Evolutionary conservation across 768 basidiomycete species (phyloP), one percentile per base, ranked within the genome.

Genomic region (Boletus edulis): DNA sequence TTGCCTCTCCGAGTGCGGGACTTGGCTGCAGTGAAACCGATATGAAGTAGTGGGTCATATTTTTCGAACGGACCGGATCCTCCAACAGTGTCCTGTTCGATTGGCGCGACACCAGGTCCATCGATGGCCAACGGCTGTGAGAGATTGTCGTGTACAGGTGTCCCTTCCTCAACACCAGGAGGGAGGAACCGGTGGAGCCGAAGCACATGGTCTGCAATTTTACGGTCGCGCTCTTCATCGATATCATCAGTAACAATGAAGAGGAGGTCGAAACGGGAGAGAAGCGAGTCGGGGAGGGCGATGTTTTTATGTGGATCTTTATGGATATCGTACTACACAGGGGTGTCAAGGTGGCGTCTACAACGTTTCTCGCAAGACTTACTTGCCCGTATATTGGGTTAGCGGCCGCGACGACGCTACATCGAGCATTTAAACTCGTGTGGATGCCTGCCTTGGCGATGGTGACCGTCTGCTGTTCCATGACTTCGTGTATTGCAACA

Each of bases 371-470:
- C 32, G 35, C 40, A 32, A 7, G 54, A 62, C 79, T 63, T 67
- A 91, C 94, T 76, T 96, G 94, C 40, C 94, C 96, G 69, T 98
- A 99, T 60, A 98, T 97, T 3, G 97, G 97, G 71, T 98, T 99
- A 34, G 97, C 97, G 35, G 97, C 97, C 20, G 97, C 97, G 47
- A 99, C 86, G 44, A 99, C 97, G 62, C 93, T 96, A 70, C 97
- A 98, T 40, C 97, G 84, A 5, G 97, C 97, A 72, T 99, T 99
- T 64, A 99, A 79, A 69, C 90, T 94, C 0, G 97, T 99, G 68
- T 98, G 97, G 61, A 99, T 99, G 54, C 97, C 97, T 13, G 97
- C 97, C 67, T 99, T 99, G 46, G 97, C 97, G 60, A 99, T 99
- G 10, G 97, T 98, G 45, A 99, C 96, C 0, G 97, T 99, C 69